A percentile compares a stretch with the other conserved stretches of the same genome.
Conservation (phyloP, 352 stramenopile genomes). For the Phytophthora capsici region DNA sequence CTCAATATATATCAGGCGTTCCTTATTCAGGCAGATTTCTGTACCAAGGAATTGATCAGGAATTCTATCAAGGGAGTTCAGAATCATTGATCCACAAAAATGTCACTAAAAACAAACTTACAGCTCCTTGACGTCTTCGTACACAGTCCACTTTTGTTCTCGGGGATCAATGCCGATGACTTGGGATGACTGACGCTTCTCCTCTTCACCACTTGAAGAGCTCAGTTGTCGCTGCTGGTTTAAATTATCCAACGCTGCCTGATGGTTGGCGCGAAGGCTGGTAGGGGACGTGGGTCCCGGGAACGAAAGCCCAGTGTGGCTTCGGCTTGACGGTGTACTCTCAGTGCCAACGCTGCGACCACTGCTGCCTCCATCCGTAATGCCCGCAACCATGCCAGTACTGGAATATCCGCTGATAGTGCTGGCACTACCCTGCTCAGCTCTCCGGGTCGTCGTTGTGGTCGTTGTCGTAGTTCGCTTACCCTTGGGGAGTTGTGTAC, state of each 20-base stretch:
- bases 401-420: not conserved
- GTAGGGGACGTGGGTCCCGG: slow-evolving; percentile 18
- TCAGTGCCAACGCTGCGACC: slow-evolving; percentile 14
- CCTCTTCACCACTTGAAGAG: slow-evolving; percentile 39
- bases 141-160: slow-evolving; percentile 13
- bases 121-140: slow-evolving; percentile 29
- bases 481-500: slow-evolving; percentile 25
- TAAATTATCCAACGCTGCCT: slow-evolving; percentile 22
- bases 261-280: slow-evolving; percentile 18
- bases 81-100: slow-evolving; percentile 19
- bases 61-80: not conserved
- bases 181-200: slow-evolving; percentile 6
- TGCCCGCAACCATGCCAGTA: slow-evolving; percentile 1
- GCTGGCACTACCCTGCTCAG: slow-evolving; percentile 13
- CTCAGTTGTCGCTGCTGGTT: slow-evolving; percentile 28
- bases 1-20: no score
- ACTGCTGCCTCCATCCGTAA: slow-evolving; percentile 15
- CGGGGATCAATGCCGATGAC: not conserved
- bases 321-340: slow-evolving; percentile 15
- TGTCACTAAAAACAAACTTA: slow-evolving; percentile 15
- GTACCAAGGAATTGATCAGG: not conserved
- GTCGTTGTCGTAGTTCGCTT: slow-evolving; percentile 25
- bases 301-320: slow-evolving; percentile 8
- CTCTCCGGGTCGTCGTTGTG: slow-evolving; percentile 24
- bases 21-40: no score